Base-by-base conservation (phyloP, 2,329 filamentous ascomycete genomes). In the Scorias spongiosa region DNA sequence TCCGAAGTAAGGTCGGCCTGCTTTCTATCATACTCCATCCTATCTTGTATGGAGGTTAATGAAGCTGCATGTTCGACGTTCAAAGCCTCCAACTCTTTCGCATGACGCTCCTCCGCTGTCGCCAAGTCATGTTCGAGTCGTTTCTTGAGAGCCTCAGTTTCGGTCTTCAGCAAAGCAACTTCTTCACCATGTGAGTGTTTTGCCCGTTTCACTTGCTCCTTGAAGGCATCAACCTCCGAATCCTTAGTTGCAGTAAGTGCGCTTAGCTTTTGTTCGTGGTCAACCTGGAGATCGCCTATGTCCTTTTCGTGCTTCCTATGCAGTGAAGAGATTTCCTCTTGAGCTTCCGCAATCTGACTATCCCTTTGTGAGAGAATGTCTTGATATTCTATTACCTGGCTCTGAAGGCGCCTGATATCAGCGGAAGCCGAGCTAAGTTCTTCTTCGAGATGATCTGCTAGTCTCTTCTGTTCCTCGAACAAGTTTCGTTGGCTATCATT, bases 391-490 rank as follows among this genome's bases (percentile, higher is more conserved):
- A 47, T 29, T 29, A 46, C 42, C 28, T 46, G 44, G 11, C 36
- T 36, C 32, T 43, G 37, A 14, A 41, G 14, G 17, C 44, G 41
- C 5, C 43, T 30, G n/a, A 42, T 28, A 7, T 39, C 42, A 15
- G 44, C 30, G 26, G 53, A 48, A 17, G 53, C 51, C n/a, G 48
- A 44, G 18, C 45, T 40, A 5, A 53, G 45, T 29, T 50, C 45
- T 40, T 46, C 32, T 26, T 51, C 43, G 12, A 56, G 40, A 5
- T 44, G 12, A 9, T 36, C 32, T 4, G 41, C 28, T 8, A 48
- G 42, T 26, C 37, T 43, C 2, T 37, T 15, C 39, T 47, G 44
- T 39, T 42, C 41, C 14, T 43, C 38, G 15, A 38, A 41, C 5
- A 43, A 42, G 2, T 45, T n/a, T 44, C 41, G 28, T 41, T 29